Conservation (phyloP, 306 rosid genomes). For the Acmispon strigosus region DNA sequence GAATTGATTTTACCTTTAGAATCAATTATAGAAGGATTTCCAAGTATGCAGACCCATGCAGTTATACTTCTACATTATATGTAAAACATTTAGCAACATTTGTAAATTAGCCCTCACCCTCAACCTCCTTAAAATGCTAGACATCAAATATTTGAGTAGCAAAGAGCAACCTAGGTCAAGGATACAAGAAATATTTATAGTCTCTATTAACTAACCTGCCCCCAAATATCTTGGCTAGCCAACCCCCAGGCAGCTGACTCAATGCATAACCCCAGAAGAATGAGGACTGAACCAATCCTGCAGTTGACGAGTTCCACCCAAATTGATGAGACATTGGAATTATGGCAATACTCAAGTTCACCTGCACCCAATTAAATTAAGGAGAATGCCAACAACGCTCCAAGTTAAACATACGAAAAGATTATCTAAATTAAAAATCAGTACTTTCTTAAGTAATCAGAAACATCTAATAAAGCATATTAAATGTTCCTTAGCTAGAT, state of each 20-base stretch:
- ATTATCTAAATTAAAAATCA: no score
- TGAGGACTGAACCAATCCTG: conserved; percentile 97
- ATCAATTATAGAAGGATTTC: no score
- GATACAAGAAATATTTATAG: background rate
- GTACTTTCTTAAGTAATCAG: no score
- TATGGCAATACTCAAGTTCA: conserved; percentile 91
- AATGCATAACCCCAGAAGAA: conserved; percentile 99
- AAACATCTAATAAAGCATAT: no score
- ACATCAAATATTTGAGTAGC: background rate
- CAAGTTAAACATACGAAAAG: background rate
- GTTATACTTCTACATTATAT: background rate
- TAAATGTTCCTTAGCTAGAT: no score
- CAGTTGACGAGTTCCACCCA: conserved; percentile 87
- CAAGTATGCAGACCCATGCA: no score
- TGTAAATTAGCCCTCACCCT: background rate
- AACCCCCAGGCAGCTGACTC: conserved; percentile 97
- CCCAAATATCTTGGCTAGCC: conserved; percentile 92
- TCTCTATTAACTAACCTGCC: conserved; percentile 64
- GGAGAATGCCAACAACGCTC: background rate
- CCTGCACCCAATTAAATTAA: conserved; percentile 43
- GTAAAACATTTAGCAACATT: background rate
- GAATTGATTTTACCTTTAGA: no score
- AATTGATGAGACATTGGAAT: conserved; percentile 95
- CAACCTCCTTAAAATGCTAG: background rate
- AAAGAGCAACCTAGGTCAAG: background rate